These are phyloP conservation scores for Fomitopsis schrenkii DNA, from an alignment of 1,284 basidiomycete genomes.

Conservation along the genomic window DNA sequence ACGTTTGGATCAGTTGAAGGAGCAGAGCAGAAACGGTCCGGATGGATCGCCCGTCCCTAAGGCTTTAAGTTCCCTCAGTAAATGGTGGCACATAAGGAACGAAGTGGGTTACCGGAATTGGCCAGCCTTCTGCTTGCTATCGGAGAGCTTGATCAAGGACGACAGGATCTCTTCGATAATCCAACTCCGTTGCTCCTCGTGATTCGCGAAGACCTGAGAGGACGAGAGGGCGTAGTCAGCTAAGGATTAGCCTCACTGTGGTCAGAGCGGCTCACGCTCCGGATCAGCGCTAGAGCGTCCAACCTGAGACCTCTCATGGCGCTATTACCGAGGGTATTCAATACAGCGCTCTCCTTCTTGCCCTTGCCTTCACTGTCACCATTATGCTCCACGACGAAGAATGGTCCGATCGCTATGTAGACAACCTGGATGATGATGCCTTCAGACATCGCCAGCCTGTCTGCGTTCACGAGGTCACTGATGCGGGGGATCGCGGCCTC, in stretches of 20 bases:
- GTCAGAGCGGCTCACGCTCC: conserved; percentile 54
- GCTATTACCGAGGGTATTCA: conserved; percentile 63
- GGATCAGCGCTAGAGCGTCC: conserved; percentile 78
- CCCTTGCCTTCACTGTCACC: conserved; percentile 46
- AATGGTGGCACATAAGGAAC: neutral
- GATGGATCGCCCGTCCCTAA: conserved; percentile 82
- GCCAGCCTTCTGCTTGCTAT: conserved; percentile 82
- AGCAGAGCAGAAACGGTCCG: conserved; percentile 90
- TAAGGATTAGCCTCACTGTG: neutral
- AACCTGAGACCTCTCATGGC: conserved; percentile 80
- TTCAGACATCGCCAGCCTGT: conserved; percentile 78
- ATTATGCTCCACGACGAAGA: conserved; percentile 76
- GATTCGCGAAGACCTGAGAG: conserved; percentile 79
- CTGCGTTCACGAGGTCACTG: conserved; percentile 62
- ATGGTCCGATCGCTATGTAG: conserved; percentile 89
- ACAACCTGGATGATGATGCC: conserved; percentile 86
- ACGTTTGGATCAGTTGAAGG: conserved; percentile 94
- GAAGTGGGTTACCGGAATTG: conserved; percentile 67
- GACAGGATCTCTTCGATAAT: conserved; percentile 94
- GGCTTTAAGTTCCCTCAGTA: conserved; percentile 32
- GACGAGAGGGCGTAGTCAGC: neutral
- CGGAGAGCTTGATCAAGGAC: conserved; percentile 86
- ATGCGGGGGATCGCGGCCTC: conserved; percentile 67
- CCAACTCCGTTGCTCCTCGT: conserved; percentile 89
- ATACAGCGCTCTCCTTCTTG: conserved; percentile 52